Evolutionary conservation across 352 stramenopile species (phyloP).

Genomic region (Saprolegnia diclina): DNA sequence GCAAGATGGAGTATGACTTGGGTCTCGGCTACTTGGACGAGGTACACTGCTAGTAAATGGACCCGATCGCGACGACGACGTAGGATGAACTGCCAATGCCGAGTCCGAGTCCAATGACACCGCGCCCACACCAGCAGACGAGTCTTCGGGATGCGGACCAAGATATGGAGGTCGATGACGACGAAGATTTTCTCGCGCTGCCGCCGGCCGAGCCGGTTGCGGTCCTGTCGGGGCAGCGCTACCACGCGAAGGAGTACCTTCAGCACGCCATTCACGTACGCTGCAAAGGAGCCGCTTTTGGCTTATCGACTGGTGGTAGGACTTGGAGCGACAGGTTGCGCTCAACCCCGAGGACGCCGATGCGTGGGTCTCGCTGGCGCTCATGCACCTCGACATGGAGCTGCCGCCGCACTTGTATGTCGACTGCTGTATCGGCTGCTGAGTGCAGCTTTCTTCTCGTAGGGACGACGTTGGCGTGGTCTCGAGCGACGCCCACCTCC

Average conservation of each 20-base stretch:
- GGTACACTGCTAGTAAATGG: not conserved
- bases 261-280: constrained; percentile 13
- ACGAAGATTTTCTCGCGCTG: constrained; percentile 16
- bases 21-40: constrained; percentile 9
- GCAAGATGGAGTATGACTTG: constrained; percentile 8
- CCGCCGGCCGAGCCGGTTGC: not conserved
- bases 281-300: not conserved
- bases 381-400: constrained; percentile 24
- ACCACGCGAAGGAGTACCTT: constrained; percentile 15
- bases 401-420: constrained; percentile 7
- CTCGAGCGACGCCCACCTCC: constrained; percentile 8
- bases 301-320: not conserved
- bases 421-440: not conserved
- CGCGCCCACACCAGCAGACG: not conserved
- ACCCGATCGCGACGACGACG: not conserved
- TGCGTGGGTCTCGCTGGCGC: constrained; percentile 21
- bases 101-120: not conserved
- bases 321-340: constrained; percentile 18
- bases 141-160: not conserved
- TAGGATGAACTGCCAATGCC: not conserved
- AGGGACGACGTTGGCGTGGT: constrained; percentile 21
- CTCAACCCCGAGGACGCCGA: constrained; percentile 21
- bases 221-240: not conserved
- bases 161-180: not conserved
- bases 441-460: not conserved